phyloP scores from a whole-genome alignment of 306 rosid genomes.

The Mucuna pruriens region DNA sequence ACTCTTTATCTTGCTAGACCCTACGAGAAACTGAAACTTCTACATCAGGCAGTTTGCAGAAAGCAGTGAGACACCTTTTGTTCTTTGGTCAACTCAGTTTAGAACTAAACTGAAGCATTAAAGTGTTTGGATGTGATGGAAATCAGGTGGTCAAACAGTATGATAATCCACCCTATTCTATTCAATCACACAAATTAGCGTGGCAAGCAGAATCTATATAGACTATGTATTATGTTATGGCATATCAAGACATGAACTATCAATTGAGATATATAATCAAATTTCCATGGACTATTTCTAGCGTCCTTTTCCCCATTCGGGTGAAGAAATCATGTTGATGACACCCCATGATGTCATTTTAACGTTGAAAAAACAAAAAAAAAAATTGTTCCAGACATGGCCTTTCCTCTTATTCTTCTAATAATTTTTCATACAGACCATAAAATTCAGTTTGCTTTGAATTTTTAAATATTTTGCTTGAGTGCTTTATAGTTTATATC shows the following conservation, averaged over 20 bases:
- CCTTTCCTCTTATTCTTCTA: slow-evolving; percentile 14
- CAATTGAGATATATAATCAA: slow-evolving; percentile 35
- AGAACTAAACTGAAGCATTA: slow-evolving; percentile 31
- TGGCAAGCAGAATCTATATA: slow-evolving; percentile 28
- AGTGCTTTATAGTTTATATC: slow-evolving; percentile 24
- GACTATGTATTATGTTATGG: slow-evolving; percentile 33
- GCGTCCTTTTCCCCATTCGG: slow-evolving; percentile 41
- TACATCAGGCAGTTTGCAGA: slow-evolving; percentile 35
- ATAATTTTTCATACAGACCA: slow-evolving; percentile 34
- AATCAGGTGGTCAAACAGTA: slow-evolving; percentile 43
- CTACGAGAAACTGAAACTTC: slow-evolving; percentile 29
- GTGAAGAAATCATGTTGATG: slow-evolving; percentile 33
- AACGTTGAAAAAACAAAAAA: slow-evolving; percentile 29
- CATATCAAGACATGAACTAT: slow-evolving; percentile 45
- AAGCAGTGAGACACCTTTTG: slow-evolving; percentile 24
- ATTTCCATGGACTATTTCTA: slow-evolving; percentile 26
- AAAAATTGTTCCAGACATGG: slow-evolving; percentile 24
- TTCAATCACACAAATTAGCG: slow-evolving; percentile 23
- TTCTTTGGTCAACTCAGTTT: slow-evolving; percentile 42
- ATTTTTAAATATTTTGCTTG: slow-evolving; percentile 32
- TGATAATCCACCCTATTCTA: slow-evolving; percentile 33
- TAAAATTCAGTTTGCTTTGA: slow-evolving; percentile 38
- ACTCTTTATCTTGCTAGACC: slow-evolving; percentile 13
- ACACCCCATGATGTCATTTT: slow-evolving; percentile 34
- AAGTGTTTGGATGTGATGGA: slow-evolving; percentile 43